These are phyloP conservation scores for Ophiocordyceps camponoti-saundersi DNA, from an alignment of 2,329 filamentous ascomycete species.

Conservation along the genomic window DNA sequence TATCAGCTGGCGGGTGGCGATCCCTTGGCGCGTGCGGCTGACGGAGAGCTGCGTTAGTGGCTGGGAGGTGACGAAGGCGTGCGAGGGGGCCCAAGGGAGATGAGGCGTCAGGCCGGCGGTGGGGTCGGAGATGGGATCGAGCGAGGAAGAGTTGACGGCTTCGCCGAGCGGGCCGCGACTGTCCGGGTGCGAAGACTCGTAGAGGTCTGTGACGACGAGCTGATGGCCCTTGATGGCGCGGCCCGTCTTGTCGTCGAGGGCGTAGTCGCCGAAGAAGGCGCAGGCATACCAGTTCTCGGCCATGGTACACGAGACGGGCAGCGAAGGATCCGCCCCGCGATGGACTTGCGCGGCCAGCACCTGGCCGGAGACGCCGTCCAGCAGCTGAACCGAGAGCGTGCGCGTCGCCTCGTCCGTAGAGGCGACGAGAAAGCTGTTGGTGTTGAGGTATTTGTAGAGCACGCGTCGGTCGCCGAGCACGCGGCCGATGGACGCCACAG, in stretches of 20 bases:
- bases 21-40: conserved; percentile 82
- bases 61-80: conserved; percentile 65
- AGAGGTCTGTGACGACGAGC: conserved; percentile 72
- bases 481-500: conserved; percentile 84
- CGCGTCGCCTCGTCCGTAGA: conserved; percentile 40
- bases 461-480: conserved; percentile 87
- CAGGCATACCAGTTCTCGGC: conserved; percentile 95
- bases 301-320: conserved; percentile 60
- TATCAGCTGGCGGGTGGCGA: conserved; percentile 67
- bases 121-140: conserved; percentile 44
- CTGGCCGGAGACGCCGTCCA: conserved; percentile 76
- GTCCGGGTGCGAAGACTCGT: conserved; percentile 69
- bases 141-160: conserved; percentile 57
- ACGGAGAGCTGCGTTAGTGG: conserved; percentile 68
- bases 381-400: conserved; percentile 55
- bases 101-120: conserved; percentile 28
- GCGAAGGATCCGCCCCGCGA: conserved; percentile 53
- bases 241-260: conserved; percentile 33
- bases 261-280: conserved; percentile 52
- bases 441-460: conserved; percentile 91
- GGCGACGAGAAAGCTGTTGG: conserved; percentile 66
- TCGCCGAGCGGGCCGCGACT: conserved; percentile 66
- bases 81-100: conserved; percentile 60
- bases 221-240: conserved; percentile 65
- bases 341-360: conserved; percentile 58